These are phyloP conservation scores for Paramecium biaurelia DNA, from an alignment of 73 alveolate genomes.

Conservation along the genomic window DNA sequence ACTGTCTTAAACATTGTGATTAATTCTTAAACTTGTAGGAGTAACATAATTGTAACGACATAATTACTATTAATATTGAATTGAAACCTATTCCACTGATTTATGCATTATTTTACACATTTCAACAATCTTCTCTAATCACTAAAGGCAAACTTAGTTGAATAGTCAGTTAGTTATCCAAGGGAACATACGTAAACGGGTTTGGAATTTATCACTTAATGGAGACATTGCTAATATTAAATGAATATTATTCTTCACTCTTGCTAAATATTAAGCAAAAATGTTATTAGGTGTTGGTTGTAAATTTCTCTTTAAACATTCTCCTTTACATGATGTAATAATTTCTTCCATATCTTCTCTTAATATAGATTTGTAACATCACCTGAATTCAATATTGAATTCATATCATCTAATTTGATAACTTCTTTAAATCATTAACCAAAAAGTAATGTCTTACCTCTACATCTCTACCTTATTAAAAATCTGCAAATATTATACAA, in stretches of 20 bases:
- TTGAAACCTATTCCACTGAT: conserved; percentile 65
- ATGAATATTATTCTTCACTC: conserved; percentile 96
- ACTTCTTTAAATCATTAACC: conserved; percentile 54
- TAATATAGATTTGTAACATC: conserved; percentile 96
- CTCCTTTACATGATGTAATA: conserved; percentile 66
- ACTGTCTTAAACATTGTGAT: conserved; percentile 88
- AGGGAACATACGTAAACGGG: conserved; percentile 99
- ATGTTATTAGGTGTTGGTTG: conserved; percentile 69
- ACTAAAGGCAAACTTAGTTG: conserved; percentile 52
- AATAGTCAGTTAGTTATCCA: conserved; percentile 69
- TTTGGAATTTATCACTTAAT: conserved; percentile 93
- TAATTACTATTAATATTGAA: conserved; percentile 46
- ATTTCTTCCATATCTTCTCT: conserved; percentile 87
- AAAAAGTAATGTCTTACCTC: conserved; percentile 34
- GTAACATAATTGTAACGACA: conserved; percentile 86
- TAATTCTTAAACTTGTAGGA: conserved; percentile 94
- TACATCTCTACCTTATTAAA: conserved; percentile 36
- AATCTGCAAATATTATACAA: conserved; percentile 38
- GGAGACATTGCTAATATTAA: conserved; percentile 99
- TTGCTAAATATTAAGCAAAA: conserved; percentile 75
- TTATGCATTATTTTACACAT: conserved; percentile 77
- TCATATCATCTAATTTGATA: conserved; percentile 80
- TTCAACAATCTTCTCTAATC: conserved; percentile 22
- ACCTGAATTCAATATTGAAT: conserved; percentile 96
- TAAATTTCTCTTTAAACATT: conserved; percentile 71